Evolutionary conservation across 2,329 filamentous ascomycete species (phyloP), one percentile per base, ranked within the genome.

Genomic region (Geosmithia putterillii): DNA sequence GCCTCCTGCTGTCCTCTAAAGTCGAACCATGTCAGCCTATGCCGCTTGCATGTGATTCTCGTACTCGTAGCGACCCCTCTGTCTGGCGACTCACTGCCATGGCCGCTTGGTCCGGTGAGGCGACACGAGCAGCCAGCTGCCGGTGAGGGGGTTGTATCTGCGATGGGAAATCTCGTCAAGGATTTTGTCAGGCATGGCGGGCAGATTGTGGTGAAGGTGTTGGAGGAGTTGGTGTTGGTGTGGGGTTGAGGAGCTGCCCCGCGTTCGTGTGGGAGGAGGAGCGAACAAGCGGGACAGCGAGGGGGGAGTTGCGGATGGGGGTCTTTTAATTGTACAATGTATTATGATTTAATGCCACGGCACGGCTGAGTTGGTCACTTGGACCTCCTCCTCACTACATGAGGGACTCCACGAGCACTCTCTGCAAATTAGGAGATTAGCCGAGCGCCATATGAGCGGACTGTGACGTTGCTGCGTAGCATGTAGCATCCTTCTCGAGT

Each of bases 161-260:
- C 92, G 76, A 61, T 98, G 92, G 37, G 92, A 95, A 56, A 98
- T 96, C 62, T 98, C 90, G 70, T 96, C 81, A 42, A 98, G 79
- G 41, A 90, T 79, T 50, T 78, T 73, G 57, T 84, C 81, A 8
- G 78, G 75, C 83, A 88, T 89, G 40, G 48, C 64, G 51, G 42
- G 18, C 10, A 23, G 47, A 46, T n/a, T 28, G 18, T 32, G 28
- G 28, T 14, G 28, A 32, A 6, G 10, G 28, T 9, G 10, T 32
- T 4, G 10, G 23, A 32, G 28, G 28, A 9, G 28, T 9, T 4
- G 10, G 3, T 32, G 28, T 12, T 32, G 28, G 28, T 32, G 28
- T 32, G 28, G 28, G 28, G 28, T 32, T 32, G 10, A 14, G 28
- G 15, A 12, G 28, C 28, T 32, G 28, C 28, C 28, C 28, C 28